Evolutionary conservation across 768 basidiomycete genomes (phyloP), one percentile per base, ranked within the genome.

Genomic region (Pleurotus eryngii): DNA sequence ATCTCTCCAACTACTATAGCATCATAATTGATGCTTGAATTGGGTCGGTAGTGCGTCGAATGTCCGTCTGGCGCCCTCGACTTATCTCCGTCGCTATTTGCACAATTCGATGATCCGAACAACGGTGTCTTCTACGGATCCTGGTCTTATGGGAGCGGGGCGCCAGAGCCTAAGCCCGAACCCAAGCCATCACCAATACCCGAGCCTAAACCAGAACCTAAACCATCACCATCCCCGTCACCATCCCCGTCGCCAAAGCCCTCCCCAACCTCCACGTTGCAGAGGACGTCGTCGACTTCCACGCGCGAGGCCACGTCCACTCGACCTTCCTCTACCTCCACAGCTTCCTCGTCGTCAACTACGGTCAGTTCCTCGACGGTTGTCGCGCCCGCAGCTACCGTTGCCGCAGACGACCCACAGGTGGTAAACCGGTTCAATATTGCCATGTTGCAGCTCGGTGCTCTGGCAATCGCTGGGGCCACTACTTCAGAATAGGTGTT

Each of bases 41-140:
- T 56, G 24, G 24, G 5, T 26, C 17, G n/a, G 3, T 27, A 79
- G 79, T 81, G 80, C 62, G 59, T 59, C 20, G 66, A 66, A 4
- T 81, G 81, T 67, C 54, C 64, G 0, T 48, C 38, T 2, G 74
- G 72, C 38, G 76, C 72, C 43, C 72, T 85, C 17, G 83, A 84
- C 64, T 61, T 82, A 17, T 77, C 76, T 5, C 60, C 65, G 1
- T 73, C 72, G 14, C 74, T 85, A n/a, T 83, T 82, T 62, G 3
- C 65, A 3, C 67, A 64, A 62, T 76, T 82, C 55, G 79, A 68
- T 1, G 59, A 68, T 18, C 47, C 67, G 11, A 50, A 45, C 14
- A 54, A 61, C 4, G 81, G 80, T 37, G 66, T 72, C 12, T 54
- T 82, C 18, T 56, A 66, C 22, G 76, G 77, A 2, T 59, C 62